Conservation (phyloP, 352 stramenopile genomes). For the Chloridella minuta region DNA sequence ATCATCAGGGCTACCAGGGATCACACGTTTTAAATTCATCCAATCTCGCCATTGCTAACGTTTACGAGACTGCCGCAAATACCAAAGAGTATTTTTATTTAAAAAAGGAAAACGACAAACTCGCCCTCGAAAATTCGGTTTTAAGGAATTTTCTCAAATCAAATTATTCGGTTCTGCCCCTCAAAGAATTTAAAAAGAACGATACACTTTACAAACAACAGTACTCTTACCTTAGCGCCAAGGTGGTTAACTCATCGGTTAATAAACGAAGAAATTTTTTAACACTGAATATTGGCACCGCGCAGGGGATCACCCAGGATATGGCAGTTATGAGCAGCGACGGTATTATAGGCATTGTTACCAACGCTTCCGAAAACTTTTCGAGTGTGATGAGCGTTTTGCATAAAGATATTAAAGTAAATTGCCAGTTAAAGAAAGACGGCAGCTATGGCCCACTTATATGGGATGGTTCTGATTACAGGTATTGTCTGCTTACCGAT, state of each 20-base stretch:
- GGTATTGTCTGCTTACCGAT: not conserved
- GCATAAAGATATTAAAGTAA: not conserved
- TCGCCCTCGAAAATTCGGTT: not conserved
- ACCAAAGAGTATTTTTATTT: not conserved
- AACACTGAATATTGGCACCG: not conserved
- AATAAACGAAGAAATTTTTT: not conserved
- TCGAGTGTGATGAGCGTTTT: not conserved
- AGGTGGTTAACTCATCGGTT: not conserved
- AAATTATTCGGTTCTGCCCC: not conserved
- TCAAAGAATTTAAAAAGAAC: not conserved
- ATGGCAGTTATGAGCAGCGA: not conserved
- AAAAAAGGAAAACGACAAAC: not conserved
- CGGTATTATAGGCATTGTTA: not conserved
- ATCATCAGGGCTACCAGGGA: not conserved
- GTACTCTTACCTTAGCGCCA: not conserved
- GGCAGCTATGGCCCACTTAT: not conserved
- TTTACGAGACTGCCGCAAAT: not conserved
- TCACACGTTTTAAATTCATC: not conserved
- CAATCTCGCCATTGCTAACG: not conserved
- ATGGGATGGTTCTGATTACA: not conserved
- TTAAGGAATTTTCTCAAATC: not conserved
- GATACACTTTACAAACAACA: not conserved
- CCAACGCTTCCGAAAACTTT: not conserved
- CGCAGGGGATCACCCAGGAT: not conserved
- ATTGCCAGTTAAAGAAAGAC: not conserved